Conservation (phyloP, 306 rosid genomes). For the Lathyrus oleraceus region DNA sequence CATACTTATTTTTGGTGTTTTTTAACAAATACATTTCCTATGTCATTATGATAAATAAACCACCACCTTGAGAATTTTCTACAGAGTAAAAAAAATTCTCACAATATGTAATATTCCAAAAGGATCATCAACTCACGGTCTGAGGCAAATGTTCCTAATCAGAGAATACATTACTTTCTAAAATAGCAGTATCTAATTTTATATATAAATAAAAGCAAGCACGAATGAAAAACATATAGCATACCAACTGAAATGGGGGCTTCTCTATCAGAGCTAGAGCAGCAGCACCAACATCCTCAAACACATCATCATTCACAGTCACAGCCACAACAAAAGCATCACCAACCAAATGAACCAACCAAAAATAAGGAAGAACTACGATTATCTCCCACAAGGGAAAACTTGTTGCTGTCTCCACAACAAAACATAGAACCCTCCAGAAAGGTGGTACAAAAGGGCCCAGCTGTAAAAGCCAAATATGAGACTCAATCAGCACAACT, state of each 20-base stretch:
- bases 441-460: not conserved
- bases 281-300: not conserved
- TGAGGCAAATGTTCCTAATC: not conserved
- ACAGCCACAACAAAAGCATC: not conserved
- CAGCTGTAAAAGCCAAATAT: slow-evolving; percentile 19
- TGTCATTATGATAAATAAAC: too few relatives aligned
- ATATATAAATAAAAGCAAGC: slow-evolving; percentile 1
- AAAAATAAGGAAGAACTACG: not conserved
- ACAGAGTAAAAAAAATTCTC: too few relatives aligned
- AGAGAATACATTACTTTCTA: not conserved
- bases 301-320: not conserved
- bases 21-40: too few relatives aligned
- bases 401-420: slow-evolving; percentile 12
- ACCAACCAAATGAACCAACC: slow-evolving; percentile 12
- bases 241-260: slow-evolving; percentile 39
- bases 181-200: not conserved
- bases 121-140: not conserved
- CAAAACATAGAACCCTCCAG: slow-evolving; percentile 3
- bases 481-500: slow-evolving; percentile 10
- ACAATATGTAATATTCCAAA: too few relatives aligned
- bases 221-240: not conserved
- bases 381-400: slow-evolving; percentile 10
- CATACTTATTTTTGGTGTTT: too few relatives aligned
- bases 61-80: too few relatives aligned
- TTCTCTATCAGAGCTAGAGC: slow-evolving; percentile 18